These are phyloP conservation scores for Trichoderma simmonsii DNA, from an alignment of 2,329 filamentous ascomycete genomes.

Conservation along the genomic window DNA sequence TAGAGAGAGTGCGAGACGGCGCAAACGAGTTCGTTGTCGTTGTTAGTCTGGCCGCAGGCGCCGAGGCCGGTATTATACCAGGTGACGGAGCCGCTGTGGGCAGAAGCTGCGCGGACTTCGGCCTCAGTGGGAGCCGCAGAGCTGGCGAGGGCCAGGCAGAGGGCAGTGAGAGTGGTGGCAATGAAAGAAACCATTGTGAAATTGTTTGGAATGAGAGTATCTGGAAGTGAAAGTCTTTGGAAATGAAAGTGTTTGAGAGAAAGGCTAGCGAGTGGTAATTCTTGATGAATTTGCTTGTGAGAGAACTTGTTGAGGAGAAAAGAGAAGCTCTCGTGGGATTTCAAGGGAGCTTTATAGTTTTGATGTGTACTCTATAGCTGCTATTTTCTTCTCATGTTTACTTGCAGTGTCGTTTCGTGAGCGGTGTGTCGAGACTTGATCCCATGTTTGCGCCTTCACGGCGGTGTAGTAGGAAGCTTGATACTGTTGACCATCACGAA, in stretches of 20 bases:
- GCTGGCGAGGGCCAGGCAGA: slow-evolving; percentile 11
- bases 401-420: background rate
- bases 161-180: background rate
- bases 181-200: slow-evolving; percentile 15
- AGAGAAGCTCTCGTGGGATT: slow-evolving; percentile 1
- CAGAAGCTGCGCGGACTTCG: background rate
- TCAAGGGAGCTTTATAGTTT: slow-evolving; percentile 10
- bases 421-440: background rate
- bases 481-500: background rate
- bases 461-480: background rate
- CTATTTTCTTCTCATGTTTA: background rate
- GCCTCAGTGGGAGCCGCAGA: slow-evolving; percentile 13
- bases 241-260: background rate
- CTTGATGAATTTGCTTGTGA: background rate
- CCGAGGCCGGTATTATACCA: slow-evolving; percentile 66
- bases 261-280: background rate
- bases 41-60: slow-evolving; percentile 62
- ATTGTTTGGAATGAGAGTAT: too few species aligned
- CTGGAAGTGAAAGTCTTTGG: background rate
- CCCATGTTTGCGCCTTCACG: background rate
- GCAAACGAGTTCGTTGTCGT: slow-evolving; percentile 56
- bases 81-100: slow-evolving; percentile 22
- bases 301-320: background rate
- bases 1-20: slow-evolving; percentile 66
- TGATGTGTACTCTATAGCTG: background rate